These are phyloP conservation scores for Panellus pusillus DNA, from an alignment of 768 basidiomycete species.

Conservation along the genomic window DNA sequence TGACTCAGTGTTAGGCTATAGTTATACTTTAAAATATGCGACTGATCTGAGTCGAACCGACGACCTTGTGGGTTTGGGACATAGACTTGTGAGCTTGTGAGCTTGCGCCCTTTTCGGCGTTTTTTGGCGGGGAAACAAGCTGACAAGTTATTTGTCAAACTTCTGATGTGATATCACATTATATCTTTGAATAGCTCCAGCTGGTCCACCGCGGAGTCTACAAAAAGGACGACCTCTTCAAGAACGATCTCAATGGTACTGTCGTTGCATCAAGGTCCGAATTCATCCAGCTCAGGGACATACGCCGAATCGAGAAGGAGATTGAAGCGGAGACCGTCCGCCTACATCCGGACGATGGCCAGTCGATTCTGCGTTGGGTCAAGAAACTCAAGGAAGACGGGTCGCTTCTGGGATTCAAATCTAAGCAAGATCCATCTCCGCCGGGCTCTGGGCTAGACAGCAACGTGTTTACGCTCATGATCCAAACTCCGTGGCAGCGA, in stretches of 20 bases:
- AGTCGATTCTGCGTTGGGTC: constrained; percentile 6
- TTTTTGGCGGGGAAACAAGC: too few species aligned
- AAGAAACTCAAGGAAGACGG: neutral
- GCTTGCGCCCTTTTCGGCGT: too few species aligned
- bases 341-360: constrained; percentile 3
- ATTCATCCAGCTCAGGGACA: constrained; percentile 6
- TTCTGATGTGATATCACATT: too few species aligned
- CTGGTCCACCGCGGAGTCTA: constrained; percentile 3
- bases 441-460: constrained; percentile 1
- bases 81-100: too few species aligned
- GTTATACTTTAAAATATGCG: too few species aligned
- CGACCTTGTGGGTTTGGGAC: too few species aligned
- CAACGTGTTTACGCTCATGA: constrained; percentile 1
- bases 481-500: constrained; percentile 12
- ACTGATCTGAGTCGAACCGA: too few species aligned
- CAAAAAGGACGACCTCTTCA: neutral
- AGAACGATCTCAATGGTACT: neutral
- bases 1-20: too few species aligned
- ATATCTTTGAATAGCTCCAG: constrained; percentile 4
- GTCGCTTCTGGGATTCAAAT: constrained; percentile 8
- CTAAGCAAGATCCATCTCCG: constrained; percentile 1
- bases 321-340: constrained; percentile 13
- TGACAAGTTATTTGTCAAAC: too few species aligned
- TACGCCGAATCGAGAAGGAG: neutral
- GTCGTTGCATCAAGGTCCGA: neutral